Evolutionary conservation across 331 rosid genomes (phyloP), one percentile per base, ranked within the genome.

Genomic region (Quercus phellos): DNA sequence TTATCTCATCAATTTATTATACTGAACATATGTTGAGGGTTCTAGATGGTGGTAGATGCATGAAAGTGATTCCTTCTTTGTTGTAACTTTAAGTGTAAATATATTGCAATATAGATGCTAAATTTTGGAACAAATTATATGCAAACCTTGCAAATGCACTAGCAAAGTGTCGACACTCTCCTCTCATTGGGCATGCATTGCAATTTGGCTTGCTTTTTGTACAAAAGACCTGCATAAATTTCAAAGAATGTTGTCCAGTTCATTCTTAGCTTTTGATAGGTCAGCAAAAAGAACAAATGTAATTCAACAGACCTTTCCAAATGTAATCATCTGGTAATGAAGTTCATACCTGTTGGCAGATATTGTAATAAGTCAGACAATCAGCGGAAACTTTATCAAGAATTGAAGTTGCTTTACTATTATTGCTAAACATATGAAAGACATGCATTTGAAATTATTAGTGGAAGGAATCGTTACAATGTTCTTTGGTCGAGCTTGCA

Each of bases 401-500:
- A 66, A 18, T 18, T 34, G 51, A 66, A 66, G 3, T 18, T 66
- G 51, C 32, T 22, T 66, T 34, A 34, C 7, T 22, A 18, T 51
- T 19, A 55, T 70, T 38, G 51, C 72, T 42, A 70, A 72, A 77
- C 59, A 38, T 66, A 72, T 34, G 66, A 32, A 43, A 75, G 55
- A 30, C 64, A 34, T 43, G 58, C 30, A 74, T 68, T 16, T 70
- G 27, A 70, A 78, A 13, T 59, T 73, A 17, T 13, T 19, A 80
- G 58, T 63, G 66, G 77, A 83, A 68, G 56, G 75, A 71, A 76
- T 80, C 58, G 73, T 89, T 90, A 96, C 99, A 96, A 60, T 79
- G 97, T 91, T 85, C 84, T 90, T 83, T 91, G 98, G 87, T 96
- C 98, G 77, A 96, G 98, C 91, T 93, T 96, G 98, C 99, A 93